These are phyloP conservation scores for Microdochium nivale DNA, from an alignment of 2,329 filamentous ascomycete species.

Conservation along the genomic window DNA sequence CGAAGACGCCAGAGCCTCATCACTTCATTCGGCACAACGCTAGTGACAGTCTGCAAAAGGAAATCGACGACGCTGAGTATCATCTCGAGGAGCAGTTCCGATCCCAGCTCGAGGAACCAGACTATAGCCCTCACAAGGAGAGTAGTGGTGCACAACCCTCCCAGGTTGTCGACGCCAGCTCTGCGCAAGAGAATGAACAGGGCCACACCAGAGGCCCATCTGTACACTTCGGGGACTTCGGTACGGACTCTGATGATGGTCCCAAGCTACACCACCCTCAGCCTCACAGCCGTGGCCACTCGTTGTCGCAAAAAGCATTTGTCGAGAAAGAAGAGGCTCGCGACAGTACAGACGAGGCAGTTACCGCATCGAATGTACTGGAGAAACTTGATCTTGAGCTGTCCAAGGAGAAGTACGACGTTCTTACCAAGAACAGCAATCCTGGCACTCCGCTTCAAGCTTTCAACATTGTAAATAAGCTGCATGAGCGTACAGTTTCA, in stretches of 20 bases:
- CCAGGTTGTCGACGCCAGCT: slow-evolving; percentile 1
- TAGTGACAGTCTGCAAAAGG: slow-evolving; percentile 70
- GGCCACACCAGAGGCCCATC: slow-evolving; percentile 34
- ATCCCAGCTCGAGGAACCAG: slow-evolving; percentile 69
- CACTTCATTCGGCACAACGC: slow-evolving; percentile 55
- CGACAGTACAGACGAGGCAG: slow-evolving; percentile 26
- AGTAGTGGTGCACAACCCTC: slow-evolving; percentile 22
- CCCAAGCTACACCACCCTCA: slow-evolving; percentile 62
- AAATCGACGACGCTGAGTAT: slow-evolving; percentile 80
- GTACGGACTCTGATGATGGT: slow-evolving; percentile 42
- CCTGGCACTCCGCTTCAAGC: slow-evolving; percentile 53
- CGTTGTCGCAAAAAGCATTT: slow-evolving; percentile 59
- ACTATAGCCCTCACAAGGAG: slow-evolving; percentile 58
- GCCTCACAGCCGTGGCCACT: slow-evolving; percentile 66
- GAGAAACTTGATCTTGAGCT: slow-evolving; percentile 29
- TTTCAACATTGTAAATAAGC: slow-evolving; percentile 36
- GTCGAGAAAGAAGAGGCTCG: slow-evolving; percentile 43
- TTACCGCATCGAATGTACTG: slow-evolving; percentile 26
- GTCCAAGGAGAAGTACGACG: slow-evolving; percentile 50
- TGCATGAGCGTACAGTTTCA: slow-evolving; percentile 47
- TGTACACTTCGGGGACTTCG: slow-evolving; percentile 42
- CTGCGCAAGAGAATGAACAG: slow-evolving; percentile 8
- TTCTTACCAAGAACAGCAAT: slow-evolving; percentile 68
- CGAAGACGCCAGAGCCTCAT: slow-evolving; percentile 43
- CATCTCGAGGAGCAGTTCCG: slow-evolving; percentile 74